Base-by-base conservation (phyloP, 1,284 basidiomycete genomes). In the Puccinia hordei region DNA sequence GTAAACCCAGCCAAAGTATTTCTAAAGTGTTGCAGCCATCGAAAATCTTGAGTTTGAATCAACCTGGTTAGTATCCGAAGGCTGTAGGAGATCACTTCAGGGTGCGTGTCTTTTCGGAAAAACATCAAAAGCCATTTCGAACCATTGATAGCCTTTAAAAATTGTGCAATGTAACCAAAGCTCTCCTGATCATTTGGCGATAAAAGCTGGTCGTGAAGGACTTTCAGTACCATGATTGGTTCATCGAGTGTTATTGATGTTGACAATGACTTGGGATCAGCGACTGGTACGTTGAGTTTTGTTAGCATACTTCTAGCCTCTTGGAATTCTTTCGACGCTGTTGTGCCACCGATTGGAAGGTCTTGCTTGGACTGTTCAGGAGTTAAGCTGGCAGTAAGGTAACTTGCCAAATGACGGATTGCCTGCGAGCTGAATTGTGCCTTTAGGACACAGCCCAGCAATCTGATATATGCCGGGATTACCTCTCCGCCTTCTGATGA, bases 331-430 rank as follows among this genome's bases (percentile, higher is more conserved):
- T 63, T 49, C 4, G 13, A 35, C n/a, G 46, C 38, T 2, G 4
- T 75, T 61, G 44, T 30, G 68, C 55, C 69, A 27, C 44, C 53
- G 51, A 80, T 27, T 65, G 15, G 66, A 49, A 61, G 30, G 2
- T 53, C 41, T 30, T 65, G 22, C 38, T 41, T 57, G 10, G 44
- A 51, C 41, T 53, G 41, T 9, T 71, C 38, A 6, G 90, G 90
- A 82, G 92, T 90, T n/a, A 95, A 86, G 83, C 92, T 92, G 0
- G 92, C 91, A 19, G 93, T 92, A 13, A 96, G 86, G 84, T 93
- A 97, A 0, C 93, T 91, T 4, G 94, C 90, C 0, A 95, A 86
- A 0, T 93, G 92, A 84, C 94, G 95, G 83, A 96, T 92, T 0
- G 89, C 89, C 65, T 91, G 90, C 30, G 90, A 88, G 1, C 89